Evolutionary conservation across 495 filamentous ascomycete genomes (phyloP), one percentile per base, ranked within the genome.

Genomic region (Neurospora pannonica): DNA sequence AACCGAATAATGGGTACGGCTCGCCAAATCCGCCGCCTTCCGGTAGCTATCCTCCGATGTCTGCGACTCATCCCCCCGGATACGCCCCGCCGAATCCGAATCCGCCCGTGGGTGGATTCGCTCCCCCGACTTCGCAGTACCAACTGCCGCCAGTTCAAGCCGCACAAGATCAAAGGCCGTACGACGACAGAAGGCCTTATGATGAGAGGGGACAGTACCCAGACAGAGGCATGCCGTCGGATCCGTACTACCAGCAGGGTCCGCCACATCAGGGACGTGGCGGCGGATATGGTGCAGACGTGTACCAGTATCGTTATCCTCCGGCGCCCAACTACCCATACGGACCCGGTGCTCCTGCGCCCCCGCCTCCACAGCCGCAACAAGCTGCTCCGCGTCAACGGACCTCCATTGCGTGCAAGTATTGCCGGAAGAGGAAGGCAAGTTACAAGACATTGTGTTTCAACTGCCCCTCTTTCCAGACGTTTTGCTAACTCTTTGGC

Each of bases 361-460:
- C 78, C 8, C 43, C 71, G 9, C 67, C 73, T 11, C 69, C 78
- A 19, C 78, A 79, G 46, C 82, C 82, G 42, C 78, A 78, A 28
- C 84, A 84, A 70, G 82, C 84, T 36, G 85, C 85, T 17, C 85
- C 85, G 8, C 79, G 85, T 48, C 85, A 87, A 72, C 78, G 85
- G 19, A 87, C 85, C 6, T 87, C 85, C 2, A 87, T 87, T 75
- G 85, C 85, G 19, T 87, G 85, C 75, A 82, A 83, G 38, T 87
- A 87, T 43, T 87, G 85, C 75, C 72, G 85, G 11, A 85, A 86
- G 76, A 77, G 85, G 77, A 87, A 87, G 85, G 85, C 86, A 75
- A 39, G 71, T 71, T 71, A 70, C 38, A 67, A 11, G 17, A 54
- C 43, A 60, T 67, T 38, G 38, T 15, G 31, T 46, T 70, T 21